phyloP scores from a whole-genome alignment of 1,139 yeast species.

The Nakaseomyces sp. region DNA sequence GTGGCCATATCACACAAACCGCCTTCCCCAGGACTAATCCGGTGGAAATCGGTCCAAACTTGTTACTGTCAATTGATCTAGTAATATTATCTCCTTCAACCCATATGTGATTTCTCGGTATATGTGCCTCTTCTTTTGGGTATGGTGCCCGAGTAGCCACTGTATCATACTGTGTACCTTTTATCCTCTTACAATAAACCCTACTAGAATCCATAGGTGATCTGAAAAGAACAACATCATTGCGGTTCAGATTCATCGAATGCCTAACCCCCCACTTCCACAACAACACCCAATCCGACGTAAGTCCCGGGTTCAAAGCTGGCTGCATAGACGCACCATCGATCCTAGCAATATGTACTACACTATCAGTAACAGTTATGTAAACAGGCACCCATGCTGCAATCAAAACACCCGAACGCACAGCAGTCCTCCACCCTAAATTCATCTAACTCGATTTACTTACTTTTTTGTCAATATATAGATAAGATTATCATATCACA shows the following conservation, averaged over 20 bases:
- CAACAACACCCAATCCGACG: slow-evolving; percentile 57
- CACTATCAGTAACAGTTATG: slow-evolving; percentile 60
- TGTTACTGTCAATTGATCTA: slow-evolving; percentile 77
- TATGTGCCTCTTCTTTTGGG: slow-evolving; percentile 49
- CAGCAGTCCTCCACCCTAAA: background rate
- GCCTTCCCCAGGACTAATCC: slow-evolving; percentile 75
- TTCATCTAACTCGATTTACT: background rate
- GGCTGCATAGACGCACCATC: slow-evolving; percentile 88
- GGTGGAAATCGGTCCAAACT: slow-evolving; percentile 75
- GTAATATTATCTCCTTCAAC: slow-evolving; percentile 86
- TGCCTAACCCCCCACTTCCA: slow-evolving; percentile 53
- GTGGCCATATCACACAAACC: slow-evolving; percentile 58
- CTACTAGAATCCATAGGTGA: slow-evolving; percentile 73
- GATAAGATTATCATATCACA: no score
- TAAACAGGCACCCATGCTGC: slow-evolving; percentile 73
- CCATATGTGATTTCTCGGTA: slow-evolving; percentile 84
- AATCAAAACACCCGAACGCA: slow-evolving; percentile 23
- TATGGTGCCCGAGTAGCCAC: slow-evolving; percentile 55
- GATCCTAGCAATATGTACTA: slow-evolving; percentile 65
- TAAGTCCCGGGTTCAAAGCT: slow-evolving; percentile 62
- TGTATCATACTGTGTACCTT: slow-evolving; percentile 65
- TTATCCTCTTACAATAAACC: slow-evolving; percentile 65
- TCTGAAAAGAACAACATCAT: slow-evolving; percentile 70
- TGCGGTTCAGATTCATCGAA: slow-evolving; percentile 41
- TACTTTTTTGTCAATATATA: no score